These are phyloP conservation scores for Carex parvula DNA, from an alignment of 176 grass and related monocot species.

Conservation along the genomic window DNA sequence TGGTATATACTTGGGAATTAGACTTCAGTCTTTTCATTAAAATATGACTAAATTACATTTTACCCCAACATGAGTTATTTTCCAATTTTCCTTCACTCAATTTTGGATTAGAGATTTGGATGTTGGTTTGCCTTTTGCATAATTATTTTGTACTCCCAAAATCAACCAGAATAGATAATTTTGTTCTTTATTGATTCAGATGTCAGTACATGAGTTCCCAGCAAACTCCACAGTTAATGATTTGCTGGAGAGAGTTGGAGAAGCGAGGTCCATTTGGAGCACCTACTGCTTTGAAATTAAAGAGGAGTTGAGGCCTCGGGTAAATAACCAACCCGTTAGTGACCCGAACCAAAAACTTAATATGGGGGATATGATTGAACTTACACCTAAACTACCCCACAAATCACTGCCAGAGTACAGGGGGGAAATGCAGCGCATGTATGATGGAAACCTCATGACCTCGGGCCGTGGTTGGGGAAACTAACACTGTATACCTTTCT, in stretches of 20 bases:
- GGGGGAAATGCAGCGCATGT: conserved; percentile 98
- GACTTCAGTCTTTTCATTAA: not conserved
- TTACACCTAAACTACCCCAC: conserved; percentile 57
- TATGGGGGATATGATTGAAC: conserved; percentile 88
- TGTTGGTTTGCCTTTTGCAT: not conserved
- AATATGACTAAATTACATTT: not conserved
- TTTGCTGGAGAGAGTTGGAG: conserved; percentile 60
- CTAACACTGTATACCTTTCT: conserved; percentile 16
- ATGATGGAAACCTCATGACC: conserved; percentile 56
- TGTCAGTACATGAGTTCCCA: conserved; percentile 83
- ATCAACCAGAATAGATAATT: conserved; percentile 11
- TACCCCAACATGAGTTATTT: not conserved
- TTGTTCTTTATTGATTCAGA: conserved; percentile 46
- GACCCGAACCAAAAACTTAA: conserved; percentile 45
- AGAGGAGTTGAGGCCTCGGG: conserved; percentile 65
- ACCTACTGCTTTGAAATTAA: conserved; percentile 66
- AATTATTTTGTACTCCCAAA: not conserved
- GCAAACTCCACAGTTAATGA: conserved; percentile 56
- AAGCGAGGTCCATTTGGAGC: conserved; percentile 48
- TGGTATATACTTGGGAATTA: not conserved
- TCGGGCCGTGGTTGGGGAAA: conserved; percentile 39
- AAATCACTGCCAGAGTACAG: conserved; percentile 73
- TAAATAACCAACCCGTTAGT: conserved; percentile 60
- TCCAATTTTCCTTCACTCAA: not conserved
- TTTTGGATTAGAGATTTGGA: not conserved